phyloP scores from a whole-genome alignment of 129 eudicot genomes.

The Tagetes erecta region DNA sequence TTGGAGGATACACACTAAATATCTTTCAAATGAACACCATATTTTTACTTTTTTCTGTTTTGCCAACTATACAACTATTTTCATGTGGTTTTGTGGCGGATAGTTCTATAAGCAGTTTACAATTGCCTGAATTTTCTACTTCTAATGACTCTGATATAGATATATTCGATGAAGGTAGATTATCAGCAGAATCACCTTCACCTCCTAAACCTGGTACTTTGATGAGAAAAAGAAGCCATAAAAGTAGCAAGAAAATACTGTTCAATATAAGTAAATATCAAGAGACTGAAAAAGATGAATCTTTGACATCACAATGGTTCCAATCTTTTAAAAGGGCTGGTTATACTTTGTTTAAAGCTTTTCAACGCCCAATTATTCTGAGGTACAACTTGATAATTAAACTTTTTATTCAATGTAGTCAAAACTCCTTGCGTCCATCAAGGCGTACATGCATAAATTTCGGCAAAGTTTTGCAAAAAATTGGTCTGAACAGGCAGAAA shows the following conservation, averaged over 20 bases:
- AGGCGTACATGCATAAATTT: too few relatives aligned
- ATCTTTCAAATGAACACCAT: constrained; percentile 57
- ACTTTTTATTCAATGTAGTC: neutral
- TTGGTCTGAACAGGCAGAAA: too few relatives aligned
- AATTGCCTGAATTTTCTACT: constrained; percentile 40
- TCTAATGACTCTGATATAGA: constrained; percentile 34
- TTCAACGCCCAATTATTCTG: constrained; percentile 70
- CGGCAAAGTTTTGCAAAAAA: too few relatives aligned
- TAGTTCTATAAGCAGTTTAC: constrained; percentile 38
- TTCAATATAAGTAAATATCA: constrained; percentile 27
- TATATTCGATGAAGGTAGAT: constrained; percentile 37
- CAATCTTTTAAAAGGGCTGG: constrained; percentile 65
- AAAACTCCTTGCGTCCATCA: too few relatives aligned
- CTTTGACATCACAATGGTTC: constrained; percentile 55
- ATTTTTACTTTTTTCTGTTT: constrained; percentile 65
- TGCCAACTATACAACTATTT: constrained; percentile 73
- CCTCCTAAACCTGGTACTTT: constrained; percentile 42
- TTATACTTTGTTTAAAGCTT: constrained; percentile 65
- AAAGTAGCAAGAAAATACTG: constrained; percentile 44
- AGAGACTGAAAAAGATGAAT: constrained; percentile 43
- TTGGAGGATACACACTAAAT: constrained; percentile 80
- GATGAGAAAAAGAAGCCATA: constrained; percentile 68
- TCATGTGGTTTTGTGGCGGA: constrained; percentile 82
- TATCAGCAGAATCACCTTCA: constrained; percentile 36
- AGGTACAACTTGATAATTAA: constrained; percentile 47